phyloP scores from a whole-genome alignment of 768 basidiomycete genomes.

The Mycena filopes region DNA sequence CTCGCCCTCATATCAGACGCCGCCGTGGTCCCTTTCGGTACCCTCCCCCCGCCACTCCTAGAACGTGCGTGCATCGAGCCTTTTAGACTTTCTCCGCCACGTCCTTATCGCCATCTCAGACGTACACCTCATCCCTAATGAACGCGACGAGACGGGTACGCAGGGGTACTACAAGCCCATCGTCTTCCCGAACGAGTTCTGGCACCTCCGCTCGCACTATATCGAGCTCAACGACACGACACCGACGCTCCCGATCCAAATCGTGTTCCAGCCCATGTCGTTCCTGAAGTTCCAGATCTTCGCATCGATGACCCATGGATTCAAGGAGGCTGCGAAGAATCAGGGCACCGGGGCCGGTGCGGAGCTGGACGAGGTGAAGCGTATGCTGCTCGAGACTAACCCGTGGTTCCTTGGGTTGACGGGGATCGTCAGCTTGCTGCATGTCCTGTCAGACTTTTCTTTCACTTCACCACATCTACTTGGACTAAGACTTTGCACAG shows the following conservation, averaged over 20 bases:
- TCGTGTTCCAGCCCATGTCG: constrained; percentile 87
- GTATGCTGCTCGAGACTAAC: constrained; percentile 90
- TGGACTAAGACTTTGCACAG: constrained; percentile 48
- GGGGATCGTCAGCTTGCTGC: constrained; percentile 85
- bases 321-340: constrained; percentile 86
- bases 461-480: constrained; percentile 8
- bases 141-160: constrained; percentile 72
- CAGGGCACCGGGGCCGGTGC: constrained; percentile 69
- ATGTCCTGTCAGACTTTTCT: constrained; percentile 81
- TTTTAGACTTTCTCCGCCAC: background rate
- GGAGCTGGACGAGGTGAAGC: constrained; percentile 95
- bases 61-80: constrained; percentile 62
- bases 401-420: constrained; percentile 91
- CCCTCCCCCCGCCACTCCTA: constrained; percentile 66
- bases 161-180: constrained; percentile 87
- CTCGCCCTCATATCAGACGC: constrained; percentile 84
- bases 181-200: constrained; percentile 95
- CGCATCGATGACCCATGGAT: constrained; percentile 85
- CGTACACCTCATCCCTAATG: constrained; percentile 66
- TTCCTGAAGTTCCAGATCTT: constrained; percentile 90
- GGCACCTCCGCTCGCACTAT: constrained; percentile 87
- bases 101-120: constrained; percentile 53
- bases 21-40: constrained; percentile 59
- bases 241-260: constrained; percentile 77
- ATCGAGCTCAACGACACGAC: constrained; percentile 89